Conservation (phyloP, 2,329 filamentous ascomycete species). For the Helotiales sp. region DNA sequence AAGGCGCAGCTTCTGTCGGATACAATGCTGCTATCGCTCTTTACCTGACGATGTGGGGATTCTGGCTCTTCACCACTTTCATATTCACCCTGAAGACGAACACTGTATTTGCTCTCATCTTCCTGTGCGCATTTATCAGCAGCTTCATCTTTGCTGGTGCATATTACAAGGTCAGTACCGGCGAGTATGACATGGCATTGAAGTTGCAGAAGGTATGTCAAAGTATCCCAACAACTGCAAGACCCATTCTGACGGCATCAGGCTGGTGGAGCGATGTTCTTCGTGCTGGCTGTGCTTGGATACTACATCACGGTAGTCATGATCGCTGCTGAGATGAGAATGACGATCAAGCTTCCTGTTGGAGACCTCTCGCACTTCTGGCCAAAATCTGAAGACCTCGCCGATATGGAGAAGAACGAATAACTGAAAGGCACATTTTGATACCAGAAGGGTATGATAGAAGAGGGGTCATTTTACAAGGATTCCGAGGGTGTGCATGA, state of each 20-base stretch:
- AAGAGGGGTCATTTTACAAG: not conserved
- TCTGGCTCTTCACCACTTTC: conserved; percentile 56
- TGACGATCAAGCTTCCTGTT: conserved; percentile 54
- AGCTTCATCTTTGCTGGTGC: conserved; percentile 53
- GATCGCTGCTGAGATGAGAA: conserved; percentile 58
- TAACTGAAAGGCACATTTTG: not conserved
- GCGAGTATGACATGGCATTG: conserved; percentile 49
- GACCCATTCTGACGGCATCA: conserved; percentile 22
- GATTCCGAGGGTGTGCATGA: not conserved
- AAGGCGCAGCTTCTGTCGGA: conserved; percentile 49
- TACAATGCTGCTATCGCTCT: conserved; percentile 56
- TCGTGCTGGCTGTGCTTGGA: conserved; percentile 53
- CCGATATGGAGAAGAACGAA: conserved; percentile 32
- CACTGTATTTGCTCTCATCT: conserved; percentile 54
- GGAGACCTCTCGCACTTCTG: conserved; percentile 57
- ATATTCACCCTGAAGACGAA: conserved; percentile 58
- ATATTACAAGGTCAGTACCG: conserved; percentile 54
- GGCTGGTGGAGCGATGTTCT: conserved; percentile 49
- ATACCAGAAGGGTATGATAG: too few species aligned
- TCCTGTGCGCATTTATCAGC: conserved; percentile 52
- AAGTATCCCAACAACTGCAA: not conserved
- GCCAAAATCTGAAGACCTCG: conserved; percentile 46
- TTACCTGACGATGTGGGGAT: conserved; percentile 58
- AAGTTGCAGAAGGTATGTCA: conserved; percentile 52
- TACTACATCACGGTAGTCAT: conserved; percentile 61